phyloP scores from a whole-genome alignment of 2,329 filamentous ascomycete species.

The Colletotrichum cereale region DNA sequence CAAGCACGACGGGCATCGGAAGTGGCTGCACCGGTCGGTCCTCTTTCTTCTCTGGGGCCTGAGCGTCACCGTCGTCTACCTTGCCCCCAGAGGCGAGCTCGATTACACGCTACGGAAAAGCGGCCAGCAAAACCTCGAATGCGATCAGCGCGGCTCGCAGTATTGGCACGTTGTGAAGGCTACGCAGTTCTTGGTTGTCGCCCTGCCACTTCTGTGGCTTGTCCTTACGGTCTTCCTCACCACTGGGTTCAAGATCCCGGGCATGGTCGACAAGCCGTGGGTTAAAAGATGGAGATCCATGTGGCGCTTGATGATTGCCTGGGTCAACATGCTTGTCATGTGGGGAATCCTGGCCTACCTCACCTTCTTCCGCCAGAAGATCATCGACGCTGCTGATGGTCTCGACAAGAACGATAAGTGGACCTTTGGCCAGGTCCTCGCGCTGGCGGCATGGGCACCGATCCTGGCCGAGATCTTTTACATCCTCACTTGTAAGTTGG shows the following conservation, averaged over 20 bases:
- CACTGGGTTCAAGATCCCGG: slow-evolving; percentile 27
- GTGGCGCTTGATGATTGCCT: slow-evolving; percentile 35
- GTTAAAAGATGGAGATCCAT: slow-evolving; percentile 14
- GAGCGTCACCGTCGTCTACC: slow-evolving; percentile 28
- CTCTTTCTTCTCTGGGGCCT: slow-evolving; percentile 32
- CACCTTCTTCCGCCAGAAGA: slow-evolving; percentile 42
- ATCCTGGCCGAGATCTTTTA: slow-evolving; percentile 46
- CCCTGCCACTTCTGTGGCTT: slow-evolving; percentile 26
- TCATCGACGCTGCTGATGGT: slow-evolving; percentile 36
- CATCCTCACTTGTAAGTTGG: slow-evolving; percentile 45
- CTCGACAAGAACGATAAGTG: slow-evolving; percentile 44
- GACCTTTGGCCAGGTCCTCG: slow-evolving; percentile 50
- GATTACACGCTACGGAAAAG: slow-evolving; percentile 30
- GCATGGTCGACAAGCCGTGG: slow-evolving; percentile 27
- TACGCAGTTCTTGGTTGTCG: slow-evolving; percentile 31
- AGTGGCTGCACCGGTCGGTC: slow-evolving; percentile 37
- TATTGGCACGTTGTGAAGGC: slow-evolving; percentile 38
- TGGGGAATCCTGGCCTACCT: slow-evolving; percentile 48
- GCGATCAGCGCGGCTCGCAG: slow-evolving; percentile 35
- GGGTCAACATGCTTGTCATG: slow-evolving; percentile 43
- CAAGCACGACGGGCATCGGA: slow-evolving; percentile 36
- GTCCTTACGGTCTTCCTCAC: slow-evolving; percentile 23
- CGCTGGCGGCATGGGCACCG: slow-evolving; percentile 48
- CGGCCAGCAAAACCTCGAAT: slow-evolving; percentile 32
- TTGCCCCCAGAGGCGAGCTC: slow-evolving; percentile 28